Percentiles rank a stretch among this genome's conserved stretches.
phyloP scores from a whole-genome alignment of 495 filamentous ascomycete genomes.

The Symbiotaphrina buchneri region DNA sequence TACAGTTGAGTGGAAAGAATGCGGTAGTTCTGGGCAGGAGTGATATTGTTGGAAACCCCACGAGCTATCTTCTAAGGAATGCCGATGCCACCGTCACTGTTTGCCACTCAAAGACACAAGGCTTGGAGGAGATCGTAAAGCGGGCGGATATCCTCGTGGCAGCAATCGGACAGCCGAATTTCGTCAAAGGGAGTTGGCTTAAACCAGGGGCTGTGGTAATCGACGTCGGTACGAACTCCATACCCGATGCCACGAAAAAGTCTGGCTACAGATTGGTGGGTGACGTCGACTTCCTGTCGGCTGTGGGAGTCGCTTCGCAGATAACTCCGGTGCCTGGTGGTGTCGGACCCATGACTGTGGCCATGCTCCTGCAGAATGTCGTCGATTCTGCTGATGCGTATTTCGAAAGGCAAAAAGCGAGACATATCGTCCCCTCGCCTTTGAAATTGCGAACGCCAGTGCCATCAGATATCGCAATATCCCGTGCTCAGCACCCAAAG shows the following conservation, averaged over 20 bases:
- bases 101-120: constrained; percentile 73
- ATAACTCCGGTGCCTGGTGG: constrained; percentile 95
- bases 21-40: constrained; percentile 88
- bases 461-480: constrained; percentile 86
- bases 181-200: constrained; percentile 86
- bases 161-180: constrained; percentile 70
- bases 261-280: constrained; percentile 86
- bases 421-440: constrained; percentile 56
- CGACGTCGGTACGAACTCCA: constrained; percentile 93
- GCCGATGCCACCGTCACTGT: constrained; percentile 92
- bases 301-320: constrained; percentile 67
- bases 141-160: constrained; percentile 75
- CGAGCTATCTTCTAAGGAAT: constrained; percentile 85
- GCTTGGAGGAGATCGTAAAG: constrained; percentile 51
- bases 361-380: constrained; percentile 90
- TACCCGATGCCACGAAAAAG: constrained; percentile 83
- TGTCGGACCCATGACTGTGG: constrained; percentile 95
- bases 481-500: constrained; percentile 74
- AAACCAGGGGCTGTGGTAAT: constrained; percentile 89
- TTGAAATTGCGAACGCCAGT: constrained; percentile 54
- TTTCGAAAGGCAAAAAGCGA: constrained; percentile 52
- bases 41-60: constrained; percentile 91
- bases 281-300: constrained; percentile 83
- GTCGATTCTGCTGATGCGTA: constrained; percentile 59
- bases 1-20: constrained; percentile 70